Base-by-base conservation (phyloP, 139 green algal species). In the Coelastrella sp. region DNA sequence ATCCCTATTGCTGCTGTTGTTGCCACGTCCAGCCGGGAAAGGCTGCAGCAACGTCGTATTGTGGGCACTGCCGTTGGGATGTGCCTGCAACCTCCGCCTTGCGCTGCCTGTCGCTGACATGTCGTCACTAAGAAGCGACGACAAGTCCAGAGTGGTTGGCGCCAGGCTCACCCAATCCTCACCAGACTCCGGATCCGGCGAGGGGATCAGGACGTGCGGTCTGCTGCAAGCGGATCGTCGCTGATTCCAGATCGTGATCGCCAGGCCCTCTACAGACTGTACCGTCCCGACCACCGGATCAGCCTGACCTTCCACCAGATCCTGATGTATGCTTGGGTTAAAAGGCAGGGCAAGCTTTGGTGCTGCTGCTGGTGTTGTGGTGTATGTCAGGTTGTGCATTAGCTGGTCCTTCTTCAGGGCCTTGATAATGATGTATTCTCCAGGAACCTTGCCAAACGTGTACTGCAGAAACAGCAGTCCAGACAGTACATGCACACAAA, bases 351-450 rank as follows among this genome's bases (percentile, higher is more conserved):
- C 30, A 13, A 82, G 53, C 7, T 57, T 57, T 35, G 43, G 8
- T 27, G 75, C 75, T 57, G 35, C 34, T 27, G 25, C n/a, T 37
- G 53, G 37, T 15, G 30, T 57, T 45, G 53, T 53, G 7, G 75
- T 83, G 57, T 83, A 83, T 13, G 75, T 83, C 5, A 72, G 21
- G 32, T 83, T 83, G 35, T 38, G 53, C 30, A 83, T 72, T 9
- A 60, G 51, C 38, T 83, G 75, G 25, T 83, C 75, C 53, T 83
- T 83, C 15, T 72, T 83, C 37, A 83, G 43, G 8, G 75, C 75
- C 8, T 41, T 69, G 35, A 72, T 69, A 53, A 83, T 83, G 51
- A 83, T 72, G 53, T 60, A 83, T 23, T 83, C 75, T 2, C 75
- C 75, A 17, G 75, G 75, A 13, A 72, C 53, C 37, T 35, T 57